Conservation (phyloP, 768 basidiomycete genomes). For the Dendrothele bispora region DNA sequence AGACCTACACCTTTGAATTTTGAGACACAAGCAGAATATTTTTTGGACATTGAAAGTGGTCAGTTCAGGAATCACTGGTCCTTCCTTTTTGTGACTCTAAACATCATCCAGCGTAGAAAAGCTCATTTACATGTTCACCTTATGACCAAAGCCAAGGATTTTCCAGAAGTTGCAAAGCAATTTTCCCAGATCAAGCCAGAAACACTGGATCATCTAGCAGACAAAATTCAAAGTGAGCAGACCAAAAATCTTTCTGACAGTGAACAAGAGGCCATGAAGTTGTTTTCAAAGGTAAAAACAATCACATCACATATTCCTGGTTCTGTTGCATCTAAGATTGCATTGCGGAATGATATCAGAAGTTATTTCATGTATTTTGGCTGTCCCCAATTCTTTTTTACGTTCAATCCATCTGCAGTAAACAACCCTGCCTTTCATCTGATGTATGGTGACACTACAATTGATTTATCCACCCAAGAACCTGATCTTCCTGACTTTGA, state of each 20-base stretch:
- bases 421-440: conserved; percentile 33
- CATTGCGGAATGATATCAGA: conserved; percentile 19
- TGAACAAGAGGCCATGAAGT: conserved; percentile 18
- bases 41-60: too few species aligned
- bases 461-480: conserved; percentile 14
- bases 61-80: not conserved
- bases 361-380: conserved; percentile 28
- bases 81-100: not conserved
- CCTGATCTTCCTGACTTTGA: conserved; percentile 18
- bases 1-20: conserved; percentile 2
- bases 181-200: too few species aligned
- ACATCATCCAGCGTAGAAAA: not conserved
- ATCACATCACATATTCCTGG: conserved; percentile 31
- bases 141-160: too few species aligned
- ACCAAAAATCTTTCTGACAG: conserved; percentile 2
- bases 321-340: conserved; percentile 26
- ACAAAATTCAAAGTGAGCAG: not conserved
- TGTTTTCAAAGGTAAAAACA: conserved; percentile 27
- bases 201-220: not conserved
- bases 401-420: conserved; percentile 28
- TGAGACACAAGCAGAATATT: not conserved
- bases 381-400: conserved; percentile 25
- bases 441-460: conserved; percentile 13
- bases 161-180: not conserved
- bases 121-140: not conserved